phyloP scores from a whole-genome alignment of 2,329 filamentous ascomycete species.

The Sodiomyces alkalinus region DNA sequence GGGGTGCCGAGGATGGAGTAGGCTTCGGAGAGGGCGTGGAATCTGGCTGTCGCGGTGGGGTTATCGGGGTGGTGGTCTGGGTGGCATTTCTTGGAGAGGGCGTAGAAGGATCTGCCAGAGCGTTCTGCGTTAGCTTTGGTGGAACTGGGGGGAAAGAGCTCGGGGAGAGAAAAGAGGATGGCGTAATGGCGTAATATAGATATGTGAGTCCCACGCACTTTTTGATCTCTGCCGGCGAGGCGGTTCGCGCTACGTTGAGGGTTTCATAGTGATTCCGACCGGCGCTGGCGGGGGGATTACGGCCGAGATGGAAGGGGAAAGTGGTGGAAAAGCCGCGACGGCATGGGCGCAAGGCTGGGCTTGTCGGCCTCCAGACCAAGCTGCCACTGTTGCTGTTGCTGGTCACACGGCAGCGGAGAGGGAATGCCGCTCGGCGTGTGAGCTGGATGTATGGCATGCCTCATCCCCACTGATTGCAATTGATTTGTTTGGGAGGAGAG shows the following conservation, averaged over 20 bases:
- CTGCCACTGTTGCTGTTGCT: slow-evolving; percentile 2
- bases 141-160: slow-evolving; percentile 1
- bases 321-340: slow-evolving; percentile 4
- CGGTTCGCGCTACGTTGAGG: slow-evolving; percentile 54
- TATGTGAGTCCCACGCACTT: no score
- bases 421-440: slow-evolving; percentile 13
- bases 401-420: slow-evolving; percentile 7
- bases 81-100: slow-evolving; percentile 81
- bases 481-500: not conserved
- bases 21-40: slow-evolving; percentile 71
- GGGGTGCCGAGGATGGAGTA: slow-evolving; percentile 63
- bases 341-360: slow-evolving; percentile 3
- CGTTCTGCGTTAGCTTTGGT: slow-evolving; percentile 1
- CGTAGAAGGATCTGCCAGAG: slow-evolving; percentile 58
- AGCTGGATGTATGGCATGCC: slow-evolving; percentile 41
- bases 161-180: slow-evolving; percentile 3
- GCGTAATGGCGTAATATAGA: not conserved
- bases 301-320: slow-evolving; percentile 14
- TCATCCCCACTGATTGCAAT: slow-evolving; percentile 32
- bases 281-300: slow-evolving; percentile 15
- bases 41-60: slow-evolving; percentile 56
- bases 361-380: slow-evolving; percentile 1
- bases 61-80: slow-evolving; percentile 78
- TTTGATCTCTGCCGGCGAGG: slow-evolving; percentile 67
- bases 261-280: slow-evolving; percentile 64